These are phyloP conservation scores for Alternaria dauci DNA, from an alignment of 2,329 filamentous ascomycete genomes.

Conservation along the genomic window DNA sequence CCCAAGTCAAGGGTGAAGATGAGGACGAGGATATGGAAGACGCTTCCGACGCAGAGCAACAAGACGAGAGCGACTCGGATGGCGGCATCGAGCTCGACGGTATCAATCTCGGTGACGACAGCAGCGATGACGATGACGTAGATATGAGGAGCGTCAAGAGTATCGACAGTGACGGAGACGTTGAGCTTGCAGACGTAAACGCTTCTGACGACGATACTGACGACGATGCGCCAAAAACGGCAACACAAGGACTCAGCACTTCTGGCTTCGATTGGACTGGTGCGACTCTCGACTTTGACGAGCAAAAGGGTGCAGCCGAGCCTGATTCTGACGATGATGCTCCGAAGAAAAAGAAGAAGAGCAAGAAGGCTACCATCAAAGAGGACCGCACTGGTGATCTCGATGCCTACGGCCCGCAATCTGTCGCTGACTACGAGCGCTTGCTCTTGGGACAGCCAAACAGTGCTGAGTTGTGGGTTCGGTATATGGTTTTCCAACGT, in stretches of 20 bases:
- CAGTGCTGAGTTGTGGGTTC: slow-evolving; percentile 91
- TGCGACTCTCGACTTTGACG: slow-evolving; percentile 60
- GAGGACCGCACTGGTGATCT: slow-evolving; percentile 92
- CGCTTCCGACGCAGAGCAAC: slow-evolving; percentile 40
- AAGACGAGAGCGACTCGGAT: slow-evolving; percentile 52
- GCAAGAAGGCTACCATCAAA: slow-evolving; percentile 77
- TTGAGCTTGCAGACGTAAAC: slow-evolving; percentile 44
- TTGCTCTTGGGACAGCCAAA: slow-evolving; percentile 91
- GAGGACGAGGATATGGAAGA: slow-evolving; percentile 51
- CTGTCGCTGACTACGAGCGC: slow-evolving; percentile 90
- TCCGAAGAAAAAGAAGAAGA: slow-evolving; percentile 72
- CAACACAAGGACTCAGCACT: slow-evolving; percentile 66
- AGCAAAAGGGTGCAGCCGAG: slow-evolving; percentile 63
- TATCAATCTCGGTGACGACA: slow-evolving; percentile 47
- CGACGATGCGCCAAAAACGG: slow-evolving; percentile 20
- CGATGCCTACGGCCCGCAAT: slow-evolving; percentile 86
- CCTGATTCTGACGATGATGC: slow-evolving; percentile 62
- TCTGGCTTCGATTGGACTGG: slow-evolving; percentile 91
- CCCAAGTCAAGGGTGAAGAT: slow-evolving; percentile 75
- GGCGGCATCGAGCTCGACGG: slow-evolving; percentile 52
- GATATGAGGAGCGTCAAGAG: slow-evolving; percentile 58
- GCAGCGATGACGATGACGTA: slow-evolving; percentile 49
- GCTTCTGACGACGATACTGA: slow-evolving; percentile 48
- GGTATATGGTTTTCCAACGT: slow-evolving; percentile 99
- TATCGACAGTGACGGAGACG: slow-evolving; percentile 45